phyloP scores from a whole-genome alignment of 2,329 filamentous ascomycete genomes.

The Alternaria sp. region DNA sequence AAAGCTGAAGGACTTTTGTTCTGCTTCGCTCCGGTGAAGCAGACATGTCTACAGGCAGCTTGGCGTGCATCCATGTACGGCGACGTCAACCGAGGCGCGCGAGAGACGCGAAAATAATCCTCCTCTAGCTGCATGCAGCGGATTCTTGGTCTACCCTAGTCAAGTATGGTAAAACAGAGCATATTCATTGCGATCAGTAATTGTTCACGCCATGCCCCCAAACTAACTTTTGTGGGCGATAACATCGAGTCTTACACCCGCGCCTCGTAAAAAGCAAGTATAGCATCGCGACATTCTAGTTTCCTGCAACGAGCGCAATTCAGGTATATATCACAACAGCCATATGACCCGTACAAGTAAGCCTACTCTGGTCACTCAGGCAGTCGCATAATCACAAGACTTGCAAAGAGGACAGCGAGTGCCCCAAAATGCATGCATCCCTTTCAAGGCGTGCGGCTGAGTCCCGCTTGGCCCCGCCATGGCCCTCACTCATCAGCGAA shows the following conservation, averaged over 20 bases:
- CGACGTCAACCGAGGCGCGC: conserved; percentile 18
- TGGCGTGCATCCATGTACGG: conserved; percentile 15
- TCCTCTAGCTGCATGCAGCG: conserved; percentile 2
- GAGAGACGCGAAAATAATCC: conserved; percentile 10
- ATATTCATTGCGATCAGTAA: conserved; percentile 1
- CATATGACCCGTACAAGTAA: neutral
- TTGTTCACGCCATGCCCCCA: neutral
- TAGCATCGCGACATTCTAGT: neutral
- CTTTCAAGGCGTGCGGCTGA: neutral
- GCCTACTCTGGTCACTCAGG: neutral
- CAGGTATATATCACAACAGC: neutral
- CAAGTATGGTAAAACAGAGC: neutral
- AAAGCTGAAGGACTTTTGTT: conserved; percentile 10
- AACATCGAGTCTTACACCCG: neutral
- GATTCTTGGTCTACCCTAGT: neutral
- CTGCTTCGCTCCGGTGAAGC: conserved; percentile 22
- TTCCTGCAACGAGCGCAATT: neutral
- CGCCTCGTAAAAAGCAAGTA: neutral
- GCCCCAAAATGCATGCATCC: neutral
- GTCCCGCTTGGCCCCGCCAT: neutral
- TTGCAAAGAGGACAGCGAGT: neutral
- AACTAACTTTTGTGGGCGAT: neutral
- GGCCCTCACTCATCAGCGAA: neutral
- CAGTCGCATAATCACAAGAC: neutral
- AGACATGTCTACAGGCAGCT: conserved; percentile 12